Conservation (phyloP, 179 eudicot species). For the Patellifolia procumbens region DNA sequence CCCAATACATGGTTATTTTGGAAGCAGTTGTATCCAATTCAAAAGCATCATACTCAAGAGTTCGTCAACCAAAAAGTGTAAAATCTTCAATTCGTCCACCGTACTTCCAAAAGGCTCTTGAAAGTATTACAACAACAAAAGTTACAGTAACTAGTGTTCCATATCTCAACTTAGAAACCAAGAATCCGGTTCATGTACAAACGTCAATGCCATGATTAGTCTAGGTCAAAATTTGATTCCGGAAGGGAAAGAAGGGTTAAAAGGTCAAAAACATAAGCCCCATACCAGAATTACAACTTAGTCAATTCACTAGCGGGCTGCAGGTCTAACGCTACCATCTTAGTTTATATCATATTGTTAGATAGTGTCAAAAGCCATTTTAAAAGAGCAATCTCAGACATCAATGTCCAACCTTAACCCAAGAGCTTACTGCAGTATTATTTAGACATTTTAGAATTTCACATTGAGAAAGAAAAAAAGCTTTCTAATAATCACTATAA, state of each 20-base stretch:
- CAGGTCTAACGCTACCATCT: too few relatives aligned
- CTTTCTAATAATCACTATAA: background rate
- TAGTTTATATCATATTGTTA: background rate
- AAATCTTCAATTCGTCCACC: background rate
- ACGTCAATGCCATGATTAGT: background rate
- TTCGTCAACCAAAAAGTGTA: background rate
- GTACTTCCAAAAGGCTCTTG: background rate
- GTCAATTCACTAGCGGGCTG: background rate
- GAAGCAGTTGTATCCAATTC: background rate
- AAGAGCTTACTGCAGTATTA: background rate
- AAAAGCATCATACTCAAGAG: background rate
- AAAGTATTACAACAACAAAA: background rate
- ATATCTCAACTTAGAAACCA: background rate
- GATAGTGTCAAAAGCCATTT: background rate
- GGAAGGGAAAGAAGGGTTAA: background rate
- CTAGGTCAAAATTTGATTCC: background rate
- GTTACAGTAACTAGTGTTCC: background rate
- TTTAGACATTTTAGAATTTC: background rate
- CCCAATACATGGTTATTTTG: background rate
- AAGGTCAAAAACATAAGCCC: background rate
- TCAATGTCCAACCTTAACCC: too few relatives aligned
- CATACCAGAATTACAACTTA: background rate
- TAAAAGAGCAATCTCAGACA: too few relatives aligned
- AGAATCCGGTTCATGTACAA: background rate
- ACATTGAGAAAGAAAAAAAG: background rate